Evolutionary conservation across 768 basidiomycete species (phyloP).

Genomic region (Favolaschia claudopus): DNA sequence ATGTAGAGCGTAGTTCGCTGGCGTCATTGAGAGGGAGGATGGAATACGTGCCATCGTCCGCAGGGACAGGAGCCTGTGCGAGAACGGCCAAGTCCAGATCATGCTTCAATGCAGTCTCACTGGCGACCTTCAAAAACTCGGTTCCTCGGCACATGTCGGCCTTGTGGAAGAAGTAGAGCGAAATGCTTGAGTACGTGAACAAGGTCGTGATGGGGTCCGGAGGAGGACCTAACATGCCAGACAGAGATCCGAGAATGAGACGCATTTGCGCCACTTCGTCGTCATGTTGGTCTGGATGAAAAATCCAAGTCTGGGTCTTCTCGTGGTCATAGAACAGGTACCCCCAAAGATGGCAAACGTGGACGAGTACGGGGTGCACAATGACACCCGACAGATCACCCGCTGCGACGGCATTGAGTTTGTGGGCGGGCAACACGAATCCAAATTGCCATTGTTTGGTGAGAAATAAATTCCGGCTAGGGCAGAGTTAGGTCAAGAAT

Average conservation of each 20-base stretch:
- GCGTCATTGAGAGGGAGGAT: constrained; percentile 14
- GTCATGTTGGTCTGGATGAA: constrained; percentile 3
- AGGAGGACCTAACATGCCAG: constrained; percentile 16
- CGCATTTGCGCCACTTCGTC: constrained; percentile 26
- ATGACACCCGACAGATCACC: constrained; percentile 18
- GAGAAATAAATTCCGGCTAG: constrained; percentile 21
- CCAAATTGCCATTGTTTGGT: constrained; percentile 15
- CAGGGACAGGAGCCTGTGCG: neutral
- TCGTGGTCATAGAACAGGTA: constrained; percentile 22
- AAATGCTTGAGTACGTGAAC: constrained; percentile 10
- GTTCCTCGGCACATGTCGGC: constrained; percentile 13
- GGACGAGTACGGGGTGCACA: too few relatives aligned
- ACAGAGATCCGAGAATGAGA: constrained; percentile 18
- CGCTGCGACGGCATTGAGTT: constrained; percentile 5
- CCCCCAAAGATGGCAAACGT: constrained; percentile 25
- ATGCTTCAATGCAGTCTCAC: constrained; percentile 6
- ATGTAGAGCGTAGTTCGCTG: constrained; percentile 16
- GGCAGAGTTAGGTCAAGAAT: neutral
- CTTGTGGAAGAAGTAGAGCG: constrained; percentile 25
- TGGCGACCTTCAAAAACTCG: constrained; percentile 13
- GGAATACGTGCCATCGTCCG: constrained; percentile 7
- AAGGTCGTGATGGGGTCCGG: constrained; percentile 11
- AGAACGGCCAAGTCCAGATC: constrained; percentile 23
- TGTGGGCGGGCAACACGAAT: constrained; percentile 7
- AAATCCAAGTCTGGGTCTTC: constrained; percentile 12